Conservation (phyloP, 805 yeast genomes). For the Saccharomycopsis synnaedendra region DNA sequence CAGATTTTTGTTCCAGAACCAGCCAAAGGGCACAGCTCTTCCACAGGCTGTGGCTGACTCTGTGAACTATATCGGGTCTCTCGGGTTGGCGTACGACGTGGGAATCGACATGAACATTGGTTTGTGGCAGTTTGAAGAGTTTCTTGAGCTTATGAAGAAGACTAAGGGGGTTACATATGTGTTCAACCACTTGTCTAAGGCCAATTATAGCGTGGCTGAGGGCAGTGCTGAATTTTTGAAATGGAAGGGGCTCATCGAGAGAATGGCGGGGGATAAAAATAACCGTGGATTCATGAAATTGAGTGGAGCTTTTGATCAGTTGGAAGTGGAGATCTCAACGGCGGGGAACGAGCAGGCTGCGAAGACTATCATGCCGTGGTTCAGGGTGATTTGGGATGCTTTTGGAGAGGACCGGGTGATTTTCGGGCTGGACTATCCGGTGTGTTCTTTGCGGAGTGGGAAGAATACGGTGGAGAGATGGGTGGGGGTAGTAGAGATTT, state of each 20-base stretch:
- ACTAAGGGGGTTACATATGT: slow-evolving; percentile 24
- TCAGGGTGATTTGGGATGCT: slow-evolving; percentile 20
- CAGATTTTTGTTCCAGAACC: slow-evolving; percentile 33
- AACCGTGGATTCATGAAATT: slow-evolving; percentile 26
- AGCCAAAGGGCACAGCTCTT: slow-evolving; percentile 27
- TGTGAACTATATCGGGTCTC: slow-evolving; percentile 24
- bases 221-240: slow-evolving; percentile 10
- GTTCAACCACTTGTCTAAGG: slow-evolving; percentile 34
- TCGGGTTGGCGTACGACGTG: slow-evolving; percentile 27
- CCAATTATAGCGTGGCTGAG: slow-evolving; percentile 21
- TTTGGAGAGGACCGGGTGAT: slow-evolving; percentile 25
- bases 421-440: slow-evolving; percentile 39
- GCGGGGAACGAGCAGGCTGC: slow-evolving; percentile 16
- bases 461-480: slow-evolving; percentile 19
- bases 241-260: slow-evolving; percentile 20
- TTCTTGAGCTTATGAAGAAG: slow-evolving; percentile 20
- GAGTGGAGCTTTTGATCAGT: slow-evolving; percentile 32
- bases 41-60: slow-evolving; percentile 22
- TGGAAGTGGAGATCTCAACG: slow-evolving; percentile 18
- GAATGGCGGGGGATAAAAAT: slow-evolving; percentile 14
- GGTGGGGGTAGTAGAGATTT: slow-evolving; percentile 18
- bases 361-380: slow-evolving; percentile 24
- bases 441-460: slow-evolving; percentile 21
- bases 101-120: slow-evolving; percentile 33
- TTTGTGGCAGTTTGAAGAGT: slow-evolving; percentile 30